Conservation (phyloP, 768 basidiomycete species). For the Boletus tomentosulus region DNA sequence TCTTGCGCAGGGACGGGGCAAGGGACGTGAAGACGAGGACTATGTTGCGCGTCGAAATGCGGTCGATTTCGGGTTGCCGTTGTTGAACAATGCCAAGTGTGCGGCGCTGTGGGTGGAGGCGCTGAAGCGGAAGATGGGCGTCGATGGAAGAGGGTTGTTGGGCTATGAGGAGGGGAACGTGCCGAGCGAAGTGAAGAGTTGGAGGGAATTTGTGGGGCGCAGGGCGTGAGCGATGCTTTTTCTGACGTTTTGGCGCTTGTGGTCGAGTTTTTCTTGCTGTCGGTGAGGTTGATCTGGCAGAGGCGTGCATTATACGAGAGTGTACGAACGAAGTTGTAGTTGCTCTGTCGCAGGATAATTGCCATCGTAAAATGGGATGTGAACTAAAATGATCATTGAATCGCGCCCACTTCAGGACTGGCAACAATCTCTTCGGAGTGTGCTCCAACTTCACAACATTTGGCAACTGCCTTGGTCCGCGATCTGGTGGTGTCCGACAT, state of each 20-base stretch:
- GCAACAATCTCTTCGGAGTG: no score
- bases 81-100: conserved; percentile 86
- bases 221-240: conserved; percentile 41
- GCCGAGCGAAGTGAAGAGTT: conserved; percentile 87
- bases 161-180: conserved; percentile 84
- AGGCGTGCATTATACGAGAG: neutral
- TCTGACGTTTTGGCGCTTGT: neutral
- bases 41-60: conserved; percentile 97
- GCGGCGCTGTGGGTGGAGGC: conserved; percentile 91
- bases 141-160: conserved; percentile 58
- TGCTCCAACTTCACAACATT: no score
- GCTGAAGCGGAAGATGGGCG: conserved; percentile 77
- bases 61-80: conserved; percentile 90
- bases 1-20: conserved; percentile 75
- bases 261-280: neutral
- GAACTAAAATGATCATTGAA: no score
- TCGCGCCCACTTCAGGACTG: no score
- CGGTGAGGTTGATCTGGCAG: neutral
- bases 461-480: no score
- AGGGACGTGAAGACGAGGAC: conserved; percentile 81
- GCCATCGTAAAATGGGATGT: no score
- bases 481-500: no score
- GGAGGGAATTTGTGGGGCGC: conserved; percentile 83
- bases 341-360: no score
- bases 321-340: no score